Conservation (phyloP, 805 yeast genomes). For the Candida fluviatilis region DNA sequence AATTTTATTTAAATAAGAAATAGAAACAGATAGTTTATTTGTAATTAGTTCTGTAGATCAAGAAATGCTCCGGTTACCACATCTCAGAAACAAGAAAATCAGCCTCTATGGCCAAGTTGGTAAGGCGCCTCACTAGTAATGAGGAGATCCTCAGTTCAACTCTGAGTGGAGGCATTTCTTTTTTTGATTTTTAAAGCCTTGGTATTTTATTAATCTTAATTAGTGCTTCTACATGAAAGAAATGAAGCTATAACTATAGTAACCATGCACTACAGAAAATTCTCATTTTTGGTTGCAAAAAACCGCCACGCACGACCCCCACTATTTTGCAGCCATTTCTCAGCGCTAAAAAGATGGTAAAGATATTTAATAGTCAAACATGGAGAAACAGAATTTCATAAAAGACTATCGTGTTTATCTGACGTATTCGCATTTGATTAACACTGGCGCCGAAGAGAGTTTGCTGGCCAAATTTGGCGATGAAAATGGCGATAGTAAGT, state of each 20-base stretch:
- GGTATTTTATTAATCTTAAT: too few relatives aligned
- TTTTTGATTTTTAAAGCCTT: not conserved
- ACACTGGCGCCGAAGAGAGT: not conserved
- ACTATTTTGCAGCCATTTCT: not conserved
- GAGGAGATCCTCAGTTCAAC: not conserved
- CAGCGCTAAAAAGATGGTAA: too few relatives aligned
- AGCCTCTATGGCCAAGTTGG: not conserved
- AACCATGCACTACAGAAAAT: too few relatives aligned
- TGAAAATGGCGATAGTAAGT: not conserved
- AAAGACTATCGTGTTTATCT: not conserved
- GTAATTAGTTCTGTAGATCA: too few relatives aligned
- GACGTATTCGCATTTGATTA: not conserved
- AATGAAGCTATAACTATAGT: too few relatives aligned
- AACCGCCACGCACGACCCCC: not conserved
- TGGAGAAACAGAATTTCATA: not conserved
- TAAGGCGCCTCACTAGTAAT: not conserved
- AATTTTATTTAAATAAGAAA: too few relatives aligned
- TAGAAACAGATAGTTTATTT: too few relatives aligned
- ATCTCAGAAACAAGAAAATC: not conserved
- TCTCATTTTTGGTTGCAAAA: not conserved
- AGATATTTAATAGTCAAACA: too few relatives aligned
- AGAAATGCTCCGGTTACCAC: too few relatives aligned
- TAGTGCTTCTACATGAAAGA: too few relatives aligned
- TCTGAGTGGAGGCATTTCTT: not conserved
- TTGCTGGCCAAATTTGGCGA: not conserved